Conservation (phyloP, 306 rosid species). For the Fagus sylvatica region DNA sequence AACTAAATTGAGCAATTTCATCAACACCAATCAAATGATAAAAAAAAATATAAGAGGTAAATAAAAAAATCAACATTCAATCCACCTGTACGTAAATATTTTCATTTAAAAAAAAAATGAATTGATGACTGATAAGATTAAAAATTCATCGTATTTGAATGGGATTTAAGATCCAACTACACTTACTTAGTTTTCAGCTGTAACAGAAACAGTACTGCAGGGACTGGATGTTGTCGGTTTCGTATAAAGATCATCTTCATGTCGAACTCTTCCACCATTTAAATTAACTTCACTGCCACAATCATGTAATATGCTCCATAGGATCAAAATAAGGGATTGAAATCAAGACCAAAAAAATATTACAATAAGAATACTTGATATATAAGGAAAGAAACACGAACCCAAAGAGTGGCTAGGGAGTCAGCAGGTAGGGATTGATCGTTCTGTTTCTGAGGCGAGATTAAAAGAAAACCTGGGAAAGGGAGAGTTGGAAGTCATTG, state of each 20-base stretch:
- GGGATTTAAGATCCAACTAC: constrained; percentile 7
- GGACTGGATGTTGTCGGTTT: constrained; percentile 31
- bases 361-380: background rate
- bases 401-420: constrained; percentile 48
- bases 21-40: background rate
- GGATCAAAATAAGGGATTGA: background rate
- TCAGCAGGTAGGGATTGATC: constrained; percentile 30
- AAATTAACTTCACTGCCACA: constrained; percentile 34
- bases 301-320: constrained; percentile 37
- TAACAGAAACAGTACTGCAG: constrained; percentile 31
- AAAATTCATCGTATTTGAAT: background rate
- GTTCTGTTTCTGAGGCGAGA: constrained; percentile 29
- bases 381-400: constrained; percentile 17
- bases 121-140: background rate
- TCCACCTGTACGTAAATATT: background rate
- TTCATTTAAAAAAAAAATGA: background rate
- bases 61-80: background rate
- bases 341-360: background rate
- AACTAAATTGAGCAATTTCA: background rate
- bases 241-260: constrained; percentile 22
- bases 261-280: constrained; percentile 22
- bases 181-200: constrained; percentile 38
- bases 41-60: background rate
- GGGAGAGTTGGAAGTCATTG: no score
- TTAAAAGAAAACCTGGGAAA: no score